These are phyloP conservation scores for Ogataea parapolymorpha DNA, from an alignment of 805 yeast genomes.

Conservation along the genomic window DNA sequence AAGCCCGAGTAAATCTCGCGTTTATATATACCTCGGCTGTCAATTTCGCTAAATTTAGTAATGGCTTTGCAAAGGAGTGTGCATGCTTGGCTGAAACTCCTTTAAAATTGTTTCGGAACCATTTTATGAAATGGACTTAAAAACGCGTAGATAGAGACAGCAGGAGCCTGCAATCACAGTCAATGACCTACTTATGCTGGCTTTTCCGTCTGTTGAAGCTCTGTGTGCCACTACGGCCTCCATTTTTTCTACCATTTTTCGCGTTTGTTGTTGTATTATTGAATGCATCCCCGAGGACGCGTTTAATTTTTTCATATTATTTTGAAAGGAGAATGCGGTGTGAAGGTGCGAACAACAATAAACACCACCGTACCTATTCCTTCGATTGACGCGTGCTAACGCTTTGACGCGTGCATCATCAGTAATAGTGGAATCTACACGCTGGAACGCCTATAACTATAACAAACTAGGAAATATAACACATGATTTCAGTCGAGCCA, in stretches of 20 bases:
- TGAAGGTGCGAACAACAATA: not conserved
- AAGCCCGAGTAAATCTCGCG: not conserved
- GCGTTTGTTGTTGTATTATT: constrained; percentile 6
- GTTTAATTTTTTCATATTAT: constrained; percentile 1
- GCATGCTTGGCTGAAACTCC: constrained; percentile 15
- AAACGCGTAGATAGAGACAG: too few species aligned
- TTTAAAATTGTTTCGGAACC: constrained; percentile 3
- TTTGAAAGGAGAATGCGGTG: constrained; percentile 1
- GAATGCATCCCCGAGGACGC: constrained; percentile 6
- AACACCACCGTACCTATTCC: not conserved
- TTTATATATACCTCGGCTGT: constrained; percentile 3
- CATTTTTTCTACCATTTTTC: not conserved
- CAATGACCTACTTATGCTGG: too few species aligned
- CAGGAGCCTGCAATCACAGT: too few species aligned
- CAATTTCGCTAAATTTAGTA: constrained; percentile 9
- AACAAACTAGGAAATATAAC: not conserved
- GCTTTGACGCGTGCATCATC: constrained; percentile 1
- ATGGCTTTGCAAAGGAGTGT: constrained; percentile 10
- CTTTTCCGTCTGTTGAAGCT: too few species aligned
- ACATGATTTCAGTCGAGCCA: constrained; percentile 28
- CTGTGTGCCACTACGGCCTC: too few species aligned
- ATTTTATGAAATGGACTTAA: not conserved
- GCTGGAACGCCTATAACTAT: not conserved
- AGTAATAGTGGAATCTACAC: not conserved
- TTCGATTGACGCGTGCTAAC: not conserved